Conservation (phyloP, 352 stramenopile genomes). For the Paralagenidium karlingii region DNA sequence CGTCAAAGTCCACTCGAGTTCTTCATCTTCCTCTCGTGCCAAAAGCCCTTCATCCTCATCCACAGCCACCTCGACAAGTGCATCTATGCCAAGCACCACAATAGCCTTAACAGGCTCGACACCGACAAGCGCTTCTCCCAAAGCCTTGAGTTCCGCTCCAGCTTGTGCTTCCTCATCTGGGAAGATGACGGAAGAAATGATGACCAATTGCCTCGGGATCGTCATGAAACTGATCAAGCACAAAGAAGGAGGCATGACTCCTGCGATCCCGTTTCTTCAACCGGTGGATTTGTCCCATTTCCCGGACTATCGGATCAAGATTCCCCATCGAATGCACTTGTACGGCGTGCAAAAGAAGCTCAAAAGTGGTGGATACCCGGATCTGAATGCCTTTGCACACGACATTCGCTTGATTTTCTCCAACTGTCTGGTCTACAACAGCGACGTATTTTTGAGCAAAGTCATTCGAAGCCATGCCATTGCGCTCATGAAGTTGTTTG, state of each 20-base stretch:
- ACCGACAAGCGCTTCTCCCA: neutral
- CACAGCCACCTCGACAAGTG: neutral
- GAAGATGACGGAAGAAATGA: slow-evolving; percentile 45
- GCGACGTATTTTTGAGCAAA: slow-evolving; percentile 69
- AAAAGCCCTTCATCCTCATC: neutral
- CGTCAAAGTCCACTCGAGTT: no score
- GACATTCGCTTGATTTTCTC: slow-evolving; percentile 78
- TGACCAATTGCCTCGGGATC: slow-evolving; percentile 37
- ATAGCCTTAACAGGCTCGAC: neutral
- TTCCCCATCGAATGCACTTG: slow-evolving; percentile 73
- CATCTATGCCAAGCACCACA: neutral
- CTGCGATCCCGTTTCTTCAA: slow-evolving; percentile 66
- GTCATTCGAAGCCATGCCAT: slow-evolving; percentile 75
- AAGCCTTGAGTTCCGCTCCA: neutral
- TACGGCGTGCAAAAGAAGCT: slow-evolving; percentile 81
- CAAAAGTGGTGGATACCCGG: slow-evolving; percentile 48
- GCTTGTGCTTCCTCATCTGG: neutral
- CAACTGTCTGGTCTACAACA: slow-evolving; percentile 85
- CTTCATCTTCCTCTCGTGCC: neutral
- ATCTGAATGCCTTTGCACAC: slow-evolving; percentile 48
- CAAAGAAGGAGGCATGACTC: slow-evolving; percentile 59
- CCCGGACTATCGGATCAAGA: slow-evolving; percentile 75
- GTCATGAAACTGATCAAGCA: slow-evolving; percentile 82
- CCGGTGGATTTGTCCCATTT: slow-evolving; percentile 74
- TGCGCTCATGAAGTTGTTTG: slow-evolving; percentile 77